These are phyloP conservation scores for Rostrohypoxylon terebratum DNA, from an alignment of 495 filamentous ascomycete species.

Conservation along the genomic window DNA sequence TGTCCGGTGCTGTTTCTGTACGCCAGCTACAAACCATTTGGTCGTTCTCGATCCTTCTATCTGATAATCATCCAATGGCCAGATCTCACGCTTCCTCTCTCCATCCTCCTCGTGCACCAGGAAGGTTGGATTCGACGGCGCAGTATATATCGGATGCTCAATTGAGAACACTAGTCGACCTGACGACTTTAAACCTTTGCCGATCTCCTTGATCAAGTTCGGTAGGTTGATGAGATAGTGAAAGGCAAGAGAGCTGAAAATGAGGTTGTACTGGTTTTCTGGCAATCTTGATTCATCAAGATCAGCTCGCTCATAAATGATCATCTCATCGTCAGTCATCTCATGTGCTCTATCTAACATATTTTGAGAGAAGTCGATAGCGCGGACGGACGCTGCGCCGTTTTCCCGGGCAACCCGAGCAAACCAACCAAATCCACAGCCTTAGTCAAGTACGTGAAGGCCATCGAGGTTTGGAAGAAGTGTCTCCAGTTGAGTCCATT, in stretches of 20 bases:
- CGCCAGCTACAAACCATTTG: slow-evolving; percentile 51
- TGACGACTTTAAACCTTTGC: slow-evolving; percentile 45
- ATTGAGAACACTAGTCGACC: slow-evolving; percentile 53
- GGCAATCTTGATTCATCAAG: slow-evolving; percentile 46
- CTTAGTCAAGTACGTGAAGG: slow-evolving; percentile 50
- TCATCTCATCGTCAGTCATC: slow-evolving; percentile 44
- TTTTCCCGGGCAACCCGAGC: slow-evolving; percentile 49
- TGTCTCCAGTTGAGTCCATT: slow-evolving; percentile 50
- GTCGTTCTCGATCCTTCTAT: slow-evolving; percentile 49
- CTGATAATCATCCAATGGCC: slow-evolving; percentile 54
- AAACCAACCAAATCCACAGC: slow-evolving; percentile 56
- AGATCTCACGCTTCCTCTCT: slow-evolving; percentile 37
- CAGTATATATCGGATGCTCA: slow-evolving; percentile 56
- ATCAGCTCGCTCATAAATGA: slow-evolving; percentile 48
- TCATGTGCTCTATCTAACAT: slow-evolving; percentile 50
- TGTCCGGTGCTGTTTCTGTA: slow-evolving; percentile 55
- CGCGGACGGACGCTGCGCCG: slow-evolving; percentile 47
- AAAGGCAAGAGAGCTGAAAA: slow-evolving; percentile 53
- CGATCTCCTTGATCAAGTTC: slow-evolving; percentile 45
- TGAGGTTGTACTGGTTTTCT: slow-evolving; percentile 44
- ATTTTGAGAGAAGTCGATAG: slow-evolving; percentile 53
- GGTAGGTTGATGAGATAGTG: slow-evolving; percentile 52
- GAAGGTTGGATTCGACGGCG: slow-evolving; percentile 46
- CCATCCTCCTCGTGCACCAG: slow-evolving; percentile 43
- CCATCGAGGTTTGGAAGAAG: slow-evolving; percentile 46